These are phyloP conservation scores for Gillenia trifoliata DNA, from an alignment of 306 rosid genomes.

Conservation along the genomic window DNA sequence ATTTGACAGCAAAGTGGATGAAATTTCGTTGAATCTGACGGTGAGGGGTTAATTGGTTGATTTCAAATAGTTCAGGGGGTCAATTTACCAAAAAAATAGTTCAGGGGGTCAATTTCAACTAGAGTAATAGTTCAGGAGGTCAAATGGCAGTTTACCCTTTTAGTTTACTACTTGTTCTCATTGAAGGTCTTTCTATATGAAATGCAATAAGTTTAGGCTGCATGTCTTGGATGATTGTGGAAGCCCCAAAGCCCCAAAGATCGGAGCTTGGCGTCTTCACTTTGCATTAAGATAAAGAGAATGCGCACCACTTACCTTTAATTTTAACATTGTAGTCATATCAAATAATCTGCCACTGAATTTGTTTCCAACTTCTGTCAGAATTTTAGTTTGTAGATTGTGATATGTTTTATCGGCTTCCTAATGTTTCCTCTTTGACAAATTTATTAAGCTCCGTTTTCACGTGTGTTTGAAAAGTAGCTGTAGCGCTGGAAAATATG, in stretches of 20 bases:
- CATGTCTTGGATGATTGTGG: neutral
- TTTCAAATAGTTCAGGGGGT: too few species aligned
- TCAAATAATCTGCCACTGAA: neutral
- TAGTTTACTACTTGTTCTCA: neutral
- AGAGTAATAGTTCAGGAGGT: too few species aligned
- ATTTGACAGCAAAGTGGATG: too few species aligned
- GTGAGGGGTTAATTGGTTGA: too few species aligned
- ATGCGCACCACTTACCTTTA: neutral
- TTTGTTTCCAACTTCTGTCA: neutral
- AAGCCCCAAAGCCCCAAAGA: neutral
- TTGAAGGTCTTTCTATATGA: neutral
- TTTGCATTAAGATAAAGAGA: neutral
- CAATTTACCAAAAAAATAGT: too few species aligned
- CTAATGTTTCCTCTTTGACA: neutral
- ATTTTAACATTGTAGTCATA: neutral
- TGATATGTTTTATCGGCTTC: neutral
- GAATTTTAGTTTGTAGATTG: neutral
- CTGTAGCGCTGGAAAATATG: neutral
- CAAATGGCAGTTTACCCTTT: too few species aligned
- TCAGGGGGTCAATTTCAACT: too few species aligned
- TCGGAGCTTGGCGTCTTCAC: neutral
- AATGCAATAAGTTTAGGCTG: neutral
- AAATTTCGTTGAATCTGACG: too few species aligned
- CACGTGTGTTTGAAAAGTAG: neutral
- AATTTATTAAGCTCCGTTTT: neutral